Conservation (phyloP, 129 eudicot species). For the carrot (Daucus carota) region DH1_v3.0 NC_030383.2:48589001-48589500, state of each 20-base stretch:
- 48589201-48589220: slow-evolving; percentile 14
- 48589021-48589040: not conserved
- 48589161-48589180: slow-evolving; percentile 37
- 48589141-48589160: slow-evolving; percentile 61
- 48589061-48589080: slow-evolving; percentile 20
- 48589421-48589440: slow-evolving; percentile 18
- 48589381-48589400: slow-evolving; percentile 42
- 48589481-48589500: slow-evolving; percentile 32
- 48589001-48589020: not conserved
- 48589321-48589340: slow-evolving; percentile 24
- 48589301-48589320: not conserved
- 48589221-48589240: not conserved
- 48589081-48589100: slow-evolving; percentile 25
- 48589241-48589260: not conserved
- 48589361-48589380: slow-evolving; percentile 44
- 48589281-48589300: not conserved
- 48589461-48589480: slow-evolving; percentile 60
- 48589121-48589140: slow-evolving; percentile 38
- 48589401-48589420: slow-evolving; percentile 35
- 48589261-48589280: not conserved
- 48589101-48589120: slow-evolving; percentile 31
- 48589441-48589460: slow-evolving; percentile 49
- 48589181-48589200: slow-evolving; percentile 39
- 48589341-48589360: slow-evolving; percentile 25
- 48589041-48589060: not conserved